Percentiles rank a stretch among this genome's conserved stretches.
Conservation (phyloP, 169 alveolate genomes). For the Babesia ovis region DNA sequence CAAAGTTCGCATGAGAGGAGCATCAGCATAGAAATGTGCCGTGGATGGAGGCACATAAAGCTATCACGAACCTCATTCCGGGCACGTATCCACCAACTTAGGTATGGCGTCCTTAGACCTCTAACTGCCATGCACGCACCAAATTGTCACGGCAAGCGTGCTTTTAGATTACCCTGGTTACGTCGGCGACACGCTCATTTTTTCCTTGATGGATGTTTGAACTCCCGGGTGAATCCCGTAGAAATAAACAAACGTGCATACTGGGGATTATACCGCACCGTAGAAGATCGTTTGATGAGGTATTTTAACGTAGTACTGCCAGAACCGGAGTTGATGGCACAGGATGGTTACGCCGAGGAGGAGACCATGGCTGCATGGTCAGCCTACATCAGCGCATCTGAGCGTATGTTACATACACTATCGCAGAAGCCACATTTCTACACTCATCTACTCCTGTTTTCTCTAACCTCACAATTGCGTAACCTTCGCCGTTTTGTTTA, state of each 20-base stretch:
- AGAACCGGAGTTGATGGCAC: background rate
- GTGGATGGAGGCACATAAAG: background rate
- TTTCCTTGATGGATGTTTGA: conserved; percentile 7
- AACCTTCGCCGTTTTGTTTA: conserved; percentile 33
- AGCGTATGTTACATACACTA: conserved; percentile 23
- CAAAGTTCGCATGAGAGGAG: background rate
- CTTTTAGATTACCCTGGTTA: background rate
- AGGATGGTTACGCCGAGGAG: conserved; percentile 8
- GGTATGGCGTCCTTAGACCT: background rate
- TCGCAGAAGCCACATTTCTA: conserved; percentile 29
- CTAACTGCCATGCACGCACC: background rate
- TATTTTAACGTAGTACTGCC: background rate
- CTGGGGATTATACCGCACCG: background rate
- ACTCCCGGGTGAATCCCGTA: background rate
- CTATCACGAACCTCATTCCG: background rate
- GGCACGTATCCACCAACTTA: background rate
- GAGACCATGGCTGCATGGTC: background rate
- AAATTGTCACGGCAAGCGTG: background rate
- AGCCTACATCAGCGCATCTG: conserved; percentile 27
- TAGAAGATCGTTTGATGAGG: conserved; percentile 3
- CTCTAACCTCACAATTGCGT: conserved; percentile 42
- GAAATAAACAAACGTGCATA: background rate
- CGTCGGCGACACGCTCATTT: conserved; percentile 9
- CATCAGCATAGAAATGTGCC: background rate
- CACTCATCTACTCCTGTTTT: conserved; percentile 14